Base-by-base conservation (phyloP, 176 grass and related monocot species). In the Juncus effusus region DNA sequence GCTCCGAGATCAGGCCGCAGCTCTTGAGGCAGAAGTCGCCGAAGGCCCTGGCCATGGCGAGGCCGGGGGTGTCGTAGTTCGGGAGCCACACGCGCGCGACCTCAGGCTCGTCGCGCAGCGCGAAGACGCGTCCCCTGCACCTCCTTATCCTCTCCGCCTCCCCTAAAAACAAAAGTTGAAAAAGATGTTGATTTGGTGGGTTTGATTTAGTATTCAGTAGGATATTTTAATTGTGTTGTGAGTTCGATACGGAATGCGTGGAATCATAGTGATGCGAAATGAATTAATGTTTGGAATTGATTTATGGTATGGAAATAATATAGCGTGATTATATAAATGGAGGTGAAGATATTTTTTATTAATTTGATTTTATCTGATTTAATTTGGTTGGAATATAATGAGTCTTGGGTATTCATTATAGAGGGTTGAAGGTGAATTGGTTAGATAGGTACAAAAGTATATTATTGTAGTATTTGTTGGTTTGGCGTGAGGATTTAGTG, bases 1-100 rank as follows among this genome's bases (percentile, higher is more conserved):
- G 89, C 40, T 79, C 77, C 65, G 85, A 93, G 78, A 88, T 88
- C 59, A 93, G 37, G 47, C 89, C 89, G 40, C 79, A 82, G 40
- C 76, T 80, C 72, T 93, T 88, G 14, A 93, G 72, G 62, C 85
- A 85, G 59, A 93, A 93, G 56, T 93, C 84, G 68, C 89, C 89
- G 79, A 93, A 93, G 60, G 89, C 82, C 79, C 89, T 75, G 28
- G 89, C 89, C 84, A 93, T 88, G 40, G 89, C 84, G 75, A 93
- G 76, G 38, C 89, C 89, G 36, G 89, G 84, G 0, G 67, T 77
- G 67, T 88, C 79, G 61, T 76, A 77, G 6, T 76, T 85, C 1
- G 89, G 89, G 66, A 93, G 81, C 89, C 89, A 93, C 66, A 93
- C 84, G 77, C 89, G 89, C 60, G 76, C 73, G 76, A 93, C 85